Base-by-base conservation (phyloP, 495 filamentous ascomycete species). In the Talaromyces thailandensis region DNA sequence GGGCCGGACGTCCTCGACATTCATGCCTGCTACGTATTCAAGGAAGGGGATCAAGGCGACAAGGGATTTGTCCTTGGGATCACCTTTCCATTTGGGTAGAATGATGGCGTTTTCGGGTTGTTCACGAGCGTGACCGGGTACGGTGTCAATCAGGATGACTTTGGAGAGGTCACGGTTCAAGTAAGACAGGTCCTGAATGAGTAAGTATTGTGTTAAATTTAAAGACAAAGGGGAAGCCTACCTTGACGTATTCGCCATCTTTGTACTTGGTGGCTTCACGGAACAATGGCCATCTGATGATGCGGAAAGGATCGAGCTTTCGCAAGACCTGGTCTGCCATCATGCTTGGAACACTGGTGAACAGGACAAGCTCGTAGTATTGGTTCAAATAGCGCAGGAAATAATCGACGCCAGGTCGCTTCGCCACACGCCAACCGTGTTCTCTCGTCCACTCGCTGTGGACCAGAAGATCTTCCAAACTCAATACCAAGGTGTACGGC, bases 361-460 rank as follows among this genome's bases (percentile, higher is more conserved):
- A 98, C 52, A 98, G 83, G 40, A 97, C 95, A 24, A 98, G 81
- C 72, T 98, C 94, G 73, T 96, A 98, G 80, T 98, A 97, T 71
- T 96, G 91, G 74, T 88, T 92, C 43, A 98, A 81, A 71, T 98
- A 98, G 69, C 89, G 90, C 60, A 98, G 74, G 79, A 98, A 98
- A 79, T 98, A 98, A 76, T 98, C 94, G 52, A 96, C 82, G 45
- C 94, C 94, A 28, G 94, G 94, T 35, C 94, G 85, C 77, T 98
- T 98, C 48, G 94, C 94, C 66, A 93, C 84, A 62, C 93, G 86
- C 93, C 94, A 98, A 28, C 94, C 94, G 67, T 97, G 89, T 67
- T 98, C 88, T 57, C 92, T 84, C 23, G 84, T 84, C 94, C 94
- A 98, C 67, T 96, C 90, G 71, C 88, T 92, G 74, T 97, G 93